Base-by-base conservation (phyloP, 2,329 filamentous ascomycete species). In the Alternaria infectoria region DNA sequence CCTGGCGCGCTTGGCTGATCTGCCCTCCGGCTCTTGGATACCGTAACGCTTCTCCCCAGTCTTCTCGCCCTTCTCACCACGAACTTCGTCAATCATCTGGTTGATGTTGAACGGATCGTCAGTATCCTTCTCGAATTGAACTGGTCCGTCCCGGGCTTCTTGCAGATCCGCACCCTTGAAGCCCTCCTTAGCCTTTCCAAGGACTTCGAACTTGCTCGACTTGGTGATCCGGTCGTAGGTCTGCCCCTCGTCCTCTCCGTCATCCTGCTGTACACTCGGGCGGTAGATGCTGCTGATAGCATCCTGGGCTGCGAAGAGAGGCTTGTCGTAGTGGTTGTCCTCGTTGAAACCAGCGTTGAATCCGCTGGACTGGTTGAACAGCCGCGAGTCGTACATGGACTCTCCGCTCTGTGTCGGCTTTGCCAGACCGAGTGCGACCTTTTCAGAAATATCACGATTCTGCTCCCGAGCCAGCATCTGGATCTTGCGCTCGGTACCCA, bases 241-340 rank as follows among this genome's bases (percentile, higher is more conserved):
- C 64, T 94, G 92, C 0, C 91, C 95, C 40, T 91, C 93, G 54
- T 93, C 93, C 60, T 91, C 91, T 17, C 92, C 91, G 15, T 89
- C 90, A 47, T 90, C 88, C 60, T 90, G 89, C 46, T 86, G 85
- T 23, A 91, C 88, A 21, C 88, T 88, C 2, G 95, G 93, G 32
- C 93, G 88, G 81, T 99, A 99, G 70, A 99, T 98, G 79, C 90
- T 95, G 82, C 89, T 96, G 73, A 97, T 93, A 9, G 93, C 95
- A 77, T 98, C 95, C 78, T 97, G 93, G 13, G 96, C 95, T 1
- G 94, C 94, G 78, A 99, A 99, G 8, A 99, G 84, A 19, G 96
- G 96, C 82, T 98, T 98, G 80, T 98, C 96, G 82, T 98, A 99
- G 0, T 90, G 89, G 76, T 99, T 96, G 79, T 99, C 96, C 80